These are phyloP conservation scores for Aspergillus chevalieri DNA, from an alignment of 2,329 filamentous ascomycete species.

Conservation along the genomic window DNA sequence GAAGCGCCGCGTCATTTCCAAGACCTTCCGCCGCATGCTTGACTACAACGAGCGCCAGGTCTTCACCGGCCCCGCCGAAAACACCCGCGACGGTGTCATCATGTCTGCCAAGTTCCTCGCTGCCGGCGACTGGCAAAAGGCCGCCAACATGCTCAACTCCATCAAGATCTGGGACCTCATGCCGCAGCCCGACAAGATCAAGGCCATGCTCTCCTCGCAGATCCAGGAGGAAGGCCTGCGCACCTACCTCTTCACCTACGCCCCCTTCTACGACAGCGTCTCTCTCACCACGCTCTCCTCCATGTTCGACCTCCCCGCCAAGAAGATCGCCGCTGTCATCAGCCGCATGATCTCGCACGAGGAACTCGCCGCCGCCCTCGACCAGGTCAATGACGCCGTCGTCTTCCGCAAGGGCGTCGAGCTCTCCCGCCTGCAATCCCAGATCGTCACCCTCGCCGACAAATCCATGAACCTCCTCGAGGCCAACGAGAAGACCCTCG, in stretches of 20 bases:
- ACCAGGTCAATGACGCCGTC: conserved; percentile 94
- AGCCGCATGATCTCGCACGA: conserved; percentile 99
- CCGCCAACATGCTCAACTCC: conserved; percentile 83
- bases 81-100: conserved; percentile 98
- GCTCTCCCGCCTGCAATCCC: conserved; percentile 87
- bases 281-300: conserved; percentile 73
- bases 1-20: conserved; percentile 96
- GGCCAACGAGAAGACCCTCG: conserved; percentile 92
- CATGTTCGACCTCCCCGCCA: conserved; percentile 91
- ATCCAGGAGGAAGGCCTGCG: conserved; percentile 97
- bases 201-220: conserved; percentile 93
- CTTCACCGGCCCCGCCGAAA: conserved; percentile 96
- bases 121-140: conserved; percentile 97
- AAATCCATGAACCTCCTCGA: conserved; percentile 96
- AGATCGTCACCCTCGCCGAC: conserved; percentile 88
- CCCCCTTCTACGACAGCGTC: conserved; percentile 97
- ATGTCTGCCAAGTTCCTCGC: conserved; percentile 96
- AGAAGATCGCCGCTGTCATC: conserved; percentile 90
- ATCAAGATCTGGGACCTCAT: conserved; percentile 99
- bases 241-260: conserved; percentile 98
- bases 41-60: conserved; percentile 99
- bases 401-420: conserved; percentile 99
- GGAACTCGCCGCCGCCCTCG: conserved; percentile 88
- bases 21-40: conserved; percentile 97
- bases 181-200: conserved; percentile 86